Evolutionary conservation across 495 filamentous ascomycete genomes (phyloP).

Genomic region (Haplographium delicatum): DNA sequence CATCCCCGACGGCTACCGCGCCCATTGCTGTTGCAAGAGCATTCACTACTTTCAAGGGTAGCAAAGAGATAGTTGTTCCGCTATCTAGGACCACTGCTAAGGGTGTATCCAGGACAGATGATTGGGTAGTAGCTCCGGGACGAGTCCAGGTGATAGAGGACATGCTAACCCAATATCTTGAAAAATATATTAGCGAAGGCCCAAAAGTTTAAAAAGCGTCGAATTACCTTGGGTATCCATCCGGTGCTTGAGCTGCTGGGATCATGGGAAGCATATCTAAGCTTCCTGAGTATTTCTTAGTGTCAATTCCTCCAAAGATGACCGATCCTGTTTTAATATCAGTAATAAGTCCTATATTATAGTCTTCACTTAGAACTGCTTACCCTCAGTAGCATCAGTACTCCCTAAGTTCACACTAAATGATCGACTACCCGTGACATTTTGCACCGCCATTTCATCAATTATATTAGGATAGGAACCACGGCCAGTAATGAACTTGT

Average conservation of each 20-base stretch:
- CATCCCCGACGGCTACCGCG: not conserved
- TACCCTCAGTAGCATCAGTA: too few relatives aligned
- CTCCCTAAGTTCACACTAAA: not conserved
- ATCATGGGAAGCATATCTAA: slow-evolving; percentile 15
- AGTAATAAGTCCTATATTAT: too few relatives aligned
- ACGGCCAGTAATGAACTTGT: not conserved
- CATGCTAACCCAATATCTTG: slow-evolving; percentile 19
- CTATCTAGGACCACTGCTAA: slow-evolving; percentile 12
- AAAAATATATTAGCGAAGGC: not conserved
- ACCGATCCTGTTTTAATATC: too few relatives aligned
- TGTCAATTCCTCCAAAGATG: slow-evolving; percentile 21
- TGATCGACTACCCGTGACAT: not conserved
- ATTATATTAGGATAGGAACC: not conserved
- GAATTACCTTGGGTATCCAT: slow-evolving; percentile 13
- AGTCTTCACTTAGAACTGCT: too few relatives aligned
- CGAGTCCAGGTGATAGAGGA: slow-evolving; percentile 4
- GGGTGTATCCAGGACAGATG: not conserved
- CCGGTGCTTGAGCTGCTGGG: slow-evolving; percentile 3
- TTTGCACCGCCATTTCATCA: not conserved
- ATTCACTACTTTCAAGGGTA: too few relatives aligned
- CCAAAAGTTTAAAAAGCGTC: not conserved
- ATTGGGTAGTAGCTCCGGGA: not conserved
- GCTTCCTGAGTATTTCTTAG: slow-evolving; percentile 3
- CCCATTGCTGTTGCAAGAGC: slow-evolving; percentile 2
- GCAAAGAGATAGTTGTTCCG: slow-evolving; percentile 2